Evolutionary conservation across 2,329 filamentous ascomycete genomes (phyloP), one percentile per base, ranked within the genome.

Genomic region (Dothidotthia symphoricarpi): DNA sequence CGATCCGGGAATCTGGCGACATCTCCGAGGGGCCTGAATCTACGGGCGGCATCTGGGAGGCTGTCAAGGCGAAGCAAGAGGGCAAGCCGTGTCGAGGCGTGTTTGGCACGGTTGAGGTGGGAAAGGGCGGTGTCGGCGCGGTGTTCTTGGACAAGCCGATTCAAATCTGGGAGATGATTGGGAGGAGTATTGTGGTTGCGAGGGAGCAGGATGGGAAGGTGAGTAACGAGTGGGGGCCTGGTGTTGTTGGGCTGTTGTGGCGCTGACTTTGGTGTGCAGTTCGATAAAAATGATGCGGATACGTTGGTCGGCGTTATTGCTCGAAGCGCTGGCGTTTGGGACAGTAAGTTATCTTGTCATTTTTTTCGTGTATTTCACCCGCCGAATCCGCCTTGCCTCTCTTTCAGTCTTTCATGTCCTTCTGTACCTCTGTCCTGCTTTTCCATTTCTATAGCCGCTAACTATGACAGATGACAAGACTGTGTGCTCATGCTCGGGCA

Each of bases 261-360:
- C 4, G 11, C 27, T 44, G 22, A 49, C 34, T 2, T 10, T 14
- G 17, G 11, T 6, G 15, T 16, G 16, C 27, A 58, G 55, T 55
- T 58, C 39, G 51, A 58, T 30, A 57, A 55, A 46, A 90, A 95
- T 53, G 87, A 95, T 61, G 77, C 82, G 38, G 81, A 94, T 64
- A 95, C 89, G 14, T 74, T 96, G 34, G 87, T 95, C 2, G 93
- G 93, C 7, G 90, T 98, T 34, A 88, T 98, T 69, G 93, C 93
- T 38, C 77, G 93, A 62, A 96, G 90, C 67, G 91, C 93, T 12
- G 93, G 93, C n/a, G 85, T 95, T 45, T 98, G 93, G 93, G 91
- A 96, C 67, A 64, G 55, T 58, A 48, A 46, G 55, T 58, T 33
- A 6, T 7, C 13, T 22, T 36, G 35, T 41, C 37, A n/a, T 15